Conservation (phyloP, 805 yeast genomes). For the Priceomyces medius region DNA sequence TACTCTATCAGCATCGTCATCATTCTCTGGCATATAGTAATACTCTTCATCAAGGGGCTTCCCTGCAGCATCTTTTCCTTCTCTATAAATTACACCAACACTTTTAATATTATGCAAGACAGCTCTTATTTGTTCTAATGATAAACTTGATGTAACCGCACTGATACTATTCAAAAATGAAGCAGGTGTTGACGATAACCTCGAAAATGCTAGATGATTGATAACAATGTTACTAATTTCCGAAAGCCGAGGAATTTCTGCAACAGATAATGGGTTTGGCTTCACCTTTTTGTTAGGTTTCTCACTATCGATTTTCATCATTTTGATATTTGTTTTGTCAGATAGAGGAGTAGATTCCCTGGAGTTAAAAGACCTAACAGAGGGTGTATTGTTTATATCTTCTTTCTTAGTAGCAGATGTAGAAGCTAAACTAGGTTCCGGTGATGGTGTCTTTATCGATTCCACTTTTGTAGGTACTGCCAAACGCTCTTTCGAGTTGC, state of each 20-base stretch:
- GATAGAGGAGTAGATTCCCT: constrained; percentile 16
- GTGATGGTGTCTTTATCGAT: neutral
- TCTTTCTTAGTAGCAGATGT: neutral
- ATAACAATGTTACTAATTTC: constrained; percentile 65
- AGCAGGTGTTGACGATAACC: constrained; percentile 86
- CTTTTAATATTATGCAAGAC: constrained; percentile 50
- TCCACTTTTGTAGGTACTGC: neutral
- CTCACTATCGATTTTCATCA: constrained; percentile 16
- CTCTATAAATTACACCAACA: constrained; percentile 84
- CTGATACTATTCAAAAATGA: constrained; percentile 63
- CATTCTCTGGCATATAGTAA: constrained; percentile 84
- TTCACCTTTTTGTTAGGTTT: neutral
- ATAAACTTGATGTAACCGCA: constrained; percentile 48
- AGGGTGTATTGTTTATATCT: neutral
- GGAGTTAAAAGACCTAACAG: neutral
- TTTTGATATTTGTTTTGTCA: constrained; percentile 25
- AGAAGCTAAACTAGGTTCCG: neutral
- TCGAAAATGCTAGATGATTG: constrained; percentile 87
- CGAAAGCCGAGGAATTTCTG: constrained; percentile 31
- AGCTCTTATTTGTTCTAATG: constrained; percentile 43
- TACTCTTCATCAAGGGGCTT: constrained; percentile 91
- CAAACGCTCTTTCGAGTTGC: neutral
- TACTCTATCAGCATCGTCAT: constrained; percentile 67
- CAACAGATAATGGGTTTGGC: constrained; percentile 14
- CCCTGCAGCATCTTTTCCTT: constrained; percentile 96